Base-by-base conservation (phyloP, 176 grass and related monocot species). In the Pontederia paniculata region DNA sequence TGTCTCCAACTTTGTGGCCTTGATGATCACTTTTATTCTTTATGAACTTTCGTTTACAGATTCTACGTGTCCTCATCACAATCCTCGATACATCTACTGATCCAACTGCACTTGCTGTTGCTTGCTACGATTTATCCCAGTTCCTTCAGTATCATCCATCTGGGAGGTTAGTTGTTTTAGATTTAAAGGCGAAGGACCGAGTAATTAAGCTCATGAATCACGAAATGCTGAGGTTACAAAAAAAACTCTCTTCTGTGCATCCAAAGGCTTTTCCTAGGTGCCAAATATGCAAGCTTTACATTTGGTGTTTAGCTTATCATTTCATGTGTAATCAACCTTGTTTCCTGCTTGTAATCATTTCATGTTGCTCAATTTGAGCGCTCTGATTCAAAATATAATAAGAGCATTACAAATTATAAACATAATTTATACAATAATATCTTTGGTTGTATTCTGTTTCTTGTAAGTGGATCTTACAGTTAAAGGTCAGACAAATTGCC, bases 141-240 rank as follows among this genome's bases (percentile, higher is more conserved):
- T 98, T 98, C 70, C 82, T 91, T 70, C 93, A 91, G 70, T 88
- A 88, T 62, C 93, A 98, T 23, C 83, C 93, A 70, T 79, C 71
- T 45, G 87, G 93, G 9, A 72, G 80, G 51, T 68, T 98, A 15
- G 78, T 88, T 48, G 77, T 76, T 21, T 70, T 74, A 9, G 77
- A 98, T 59, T 73, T 98, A 52, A 91, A 98, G 80, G 80, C 80
- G 0, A 98, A 98, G 80, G 93, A 98, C 53, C 56, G 80, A 44
- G 93, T 91, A 16, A 98, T 98, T 83, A 98, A 88, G 73, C 86
- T 91, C 65, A 91, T 91, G 93, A 75, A 73, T 71, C 83, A 98
- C 1, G 87, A 91, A 91, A 88, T 43, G 37, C 78, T 2, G 87
- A 98, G 75, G 93, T 98, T 45, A 88, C 83, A 54, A 91, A 91